A percentile compares a stretch with the other conserved stretches of the same genome.
These are phyloP conservation scores for Tranzscheliella williamsii DNA, from an alignment of 1,284 basidiomycete genomes.

Conservation along the genomic window DNA sequence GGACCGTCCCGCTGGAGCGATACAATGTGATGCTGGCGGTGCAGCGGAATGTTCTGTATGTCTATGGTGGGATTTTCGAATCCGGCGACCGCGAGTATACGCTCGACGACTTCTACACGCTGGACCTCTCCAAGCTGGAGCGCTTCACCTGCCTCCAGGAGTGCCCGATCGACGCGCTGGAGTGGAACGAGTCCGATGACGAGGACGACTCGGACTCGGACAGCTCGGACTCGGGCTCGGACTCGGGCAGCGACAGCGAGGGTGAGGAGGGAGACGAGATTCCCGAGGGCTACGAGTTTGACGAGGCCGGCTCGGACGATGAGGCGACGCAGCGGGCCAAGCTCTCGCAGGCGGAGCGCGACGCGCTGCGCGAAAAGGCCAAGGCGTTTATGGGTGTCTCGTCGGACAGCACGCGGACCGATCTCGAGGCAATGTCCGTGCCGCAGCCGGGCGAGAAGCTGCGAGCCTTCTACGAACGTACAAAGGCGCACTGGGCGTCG, in stretches of 20 bases:
- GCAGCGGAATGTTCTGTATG: conserved; percentile 71
- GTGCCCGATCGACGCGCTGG: conserved; percentile 57
- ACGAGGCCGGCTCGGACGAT: conserved; percentile 27
- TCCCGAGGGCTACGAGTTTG: conserved; percentile 44
- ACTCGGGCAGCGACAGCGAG: conserved; percentile 24
- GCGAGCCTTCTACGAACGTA: conserved; percentile 80
- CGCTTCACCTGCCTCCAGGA: conserved; percentile 54
- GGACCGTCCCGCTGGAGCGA: conserved; percentile 74
- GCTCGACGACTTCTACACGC: conserved; percentile 59
- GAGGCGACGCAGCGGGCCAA: conserved; percentile 19
- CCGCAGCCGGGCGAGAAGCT: conserved; percentile 87
- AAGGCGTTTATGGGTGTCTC: conserved; percentile 74
- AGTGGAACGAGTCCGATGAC: conserved; percentile 56
- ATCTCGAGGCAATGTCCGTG: conserved; percentile 77
- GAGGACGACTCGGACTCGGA: conserved; percentile 35
- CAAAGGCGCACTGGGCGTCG: conserved; percentile 72
- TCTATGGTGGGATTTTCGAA: conserved; percentile 59
- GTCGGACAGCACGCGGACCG: conserved; percentile 70
- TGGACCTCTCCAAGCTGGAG: conserved; percentile 57
- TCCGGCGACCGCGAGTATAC: conserved; percentile 57
- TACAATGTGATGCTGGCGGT: conserved; percentile 92
- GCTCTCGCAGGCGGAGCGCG: conserved; percentile 53
- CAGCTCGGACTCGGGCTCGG: conserved; percentile 17
- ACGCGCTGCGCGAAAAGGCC: conserved; percentile 69
- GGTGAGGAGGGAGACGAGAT: conserved; percentile 46